phyloP scores from a whole-genome alignment of 768 basidiomycete species.

The Russula emetica region DNA sequence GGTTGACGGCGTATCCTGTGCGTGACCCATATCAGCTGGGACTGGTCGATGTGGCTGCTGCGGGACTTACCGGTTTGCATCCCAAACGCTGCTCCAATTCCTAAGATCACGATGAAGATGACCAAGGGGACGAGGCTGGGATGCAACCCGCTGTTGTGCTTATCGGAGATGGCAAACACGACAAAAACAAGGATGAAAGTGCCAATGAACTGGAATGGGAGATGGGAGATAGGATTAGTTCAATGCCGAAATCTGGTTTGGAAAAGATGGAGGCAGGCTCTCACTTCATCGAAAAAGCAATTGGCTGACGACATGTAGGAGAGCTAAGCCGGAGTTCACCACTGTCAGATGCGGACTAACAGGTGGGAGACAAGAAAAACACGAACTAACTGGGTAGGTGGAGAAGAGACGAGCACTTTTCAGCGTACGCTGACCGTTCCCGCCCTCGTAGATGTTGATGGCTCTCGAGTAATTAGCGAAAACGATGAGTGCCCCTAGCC shows the following conservation, averaged over 20 bases:
- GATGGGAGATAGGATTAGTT: neutral
- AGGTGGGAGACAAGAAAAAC: conserved; percentile 1
- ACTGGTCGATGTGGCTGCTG: neutral
- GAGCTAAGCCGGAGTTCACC: conserved; percentile 30
- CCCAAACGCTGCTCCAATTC: conserved; percentile 54
- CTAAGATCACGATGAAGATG: conserved; percentile 53
- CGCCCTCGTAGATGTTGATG: conserved; percentile 61
- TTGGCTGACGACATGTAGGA: conserved; percentile 42
- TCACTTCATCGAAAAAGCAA: conserved; percentile 46
- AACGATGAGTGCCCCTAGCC: conserved; percentile 53
- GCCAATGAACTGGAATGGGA: conserved; percentile 45
- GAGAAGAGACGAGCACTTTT: conserved; percentile 55
- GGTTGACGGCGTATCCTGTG: conserved; percentile 58
- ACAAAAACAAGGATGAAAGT: conserved; percentile 53
- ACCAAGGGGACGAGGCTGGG: conserved; percentile 51
- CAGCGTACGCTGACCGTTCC: conserved; percentile 49
- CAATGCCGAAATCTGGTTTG: neutral
- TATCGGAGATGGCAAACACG: conserved; percentile 54
- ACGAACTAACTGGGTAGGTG: conserved; percentile 52
- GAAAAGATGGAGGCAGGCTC: neutral
- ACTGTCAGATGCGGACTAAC: neutral
- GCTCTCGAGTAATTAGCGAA: conserved; percentile 65
- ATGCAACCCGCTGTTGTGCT: conserved; percentile 46
- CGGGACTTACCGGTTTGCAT: conserved; percentile 45
- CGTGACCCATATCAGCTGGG: neutral